Base-by-base conservation (phyloP, 805 yeast genomes). In the Wickerhamomyces pijperi region DNA sequence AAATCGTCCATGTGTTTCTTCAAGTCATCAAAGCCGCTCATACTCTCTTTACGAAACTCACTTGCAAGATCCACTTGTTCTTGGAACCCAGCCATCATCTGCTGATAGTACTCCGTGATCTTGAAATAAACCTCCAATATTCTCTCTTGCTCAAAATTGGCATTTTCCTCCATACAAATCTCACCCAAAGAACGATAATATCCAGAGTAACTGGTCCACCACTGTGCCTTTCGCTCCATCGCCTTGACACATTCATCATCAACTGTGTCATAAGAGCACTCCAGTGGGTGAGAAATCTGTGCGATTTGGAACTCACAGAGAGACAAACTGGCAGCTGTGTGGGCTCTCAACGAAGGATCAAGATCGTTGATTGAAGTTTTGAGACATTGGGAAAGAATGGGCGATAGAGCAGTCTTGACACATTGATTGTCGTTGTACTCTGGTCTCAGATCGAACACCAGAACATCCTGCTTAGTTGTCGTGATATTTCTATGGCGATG, bases 161-260 rank as follows among this genome's bases (percentile, higher is more conserved):
- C 44, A 0, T 74, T 60, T 36, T 71, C 68, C 40, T 72, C 76
- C 43, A 59, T 56, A 48, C 87, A 81, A 0, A 78, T 59, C 2
- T 65, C 62, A 2, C 72, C 62, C 3, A 79, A 58, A 25, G 70
- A 66, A 35, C 76, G 65, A 52, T 72, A 78, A 48, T 78, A 72
- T 0, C 85, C 85, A 44, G 77, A 77, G 50, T 70, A 80, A 0
- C 80, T 75, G 0, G 87, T 78, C 90, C 90, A 81, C 69, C 79
- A 74, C 46, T 78, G 82, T 0, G 75, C 63, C 3, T 63, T 57
- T 18, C 48, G 48, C 39, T 72, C 72, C 32, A 74, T 44, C 2
- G 60, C 55, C 3, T 45, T 37, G 23, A 74, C 58, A 43, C 81
- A 76, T 1, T 41, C 44, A 17, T 54, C 54, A 35, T 55, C 46